Evolutionary conservation across 257 asterid genomes (phyloP), one percentile per base, ranked within the genome.

Genomic region (Solanum lignicaule): DNA sequence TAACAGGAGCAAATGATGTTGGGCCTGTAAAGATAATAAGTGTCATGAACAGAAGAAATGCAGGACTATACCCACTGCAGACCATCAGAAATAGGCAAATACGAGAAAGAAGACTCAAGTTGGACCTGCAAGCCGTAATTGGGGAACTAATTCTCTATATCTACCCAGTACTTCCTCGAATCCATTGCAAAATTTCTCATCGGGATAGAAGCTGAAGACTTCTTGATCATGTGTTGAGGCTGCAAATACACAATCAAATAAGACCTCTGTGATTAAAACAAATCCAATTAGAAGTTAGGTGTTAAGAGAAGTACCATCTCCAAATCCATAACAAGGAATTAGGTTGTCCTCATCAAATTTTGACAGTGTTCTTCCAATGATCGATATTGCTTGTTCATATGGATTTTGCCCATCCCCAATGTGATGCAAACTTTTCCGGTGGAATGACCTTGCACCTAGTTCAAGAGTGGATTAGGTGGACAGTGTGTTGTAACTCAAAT

Each of bases 171-270:
- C 98, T 90, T 95, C 98, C 92, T 97, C 99, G 87, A 97, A 97
- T 36, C 99, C 99, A 21, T 97, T 94, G 87, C 99, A 97, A 88
- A 92, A 92, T 87, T 94, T 93, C 21, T 95, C 98, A 39, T 95
- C 98, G 0, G 98, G 95, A 58, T 89, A 93, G 89, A 97, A 97
- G 91, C 96, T 93, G 90, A 95, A 97, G 88, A 94, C 98, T 89
- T 95, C 98, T 92, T 95, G 98, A 90, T 97, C 99, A 91, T 97
- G 99, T n/a, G 99, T 97, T 21, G 99, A 94, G 83, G 99, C 98
- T 97, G 95, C 78, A 89, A 91, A 87, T 75, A 82, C 74, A 89
- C 72, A 90, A 72, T 78, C 76, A 87, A 66, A 86, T 87, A 83
- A 39, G 86, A 60, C 43, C 86, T 85, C 85, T 33, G 73, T 43